Conservation (phyloP, 768 basidiomycete genomes). For the Epithele typhae region DNA sequence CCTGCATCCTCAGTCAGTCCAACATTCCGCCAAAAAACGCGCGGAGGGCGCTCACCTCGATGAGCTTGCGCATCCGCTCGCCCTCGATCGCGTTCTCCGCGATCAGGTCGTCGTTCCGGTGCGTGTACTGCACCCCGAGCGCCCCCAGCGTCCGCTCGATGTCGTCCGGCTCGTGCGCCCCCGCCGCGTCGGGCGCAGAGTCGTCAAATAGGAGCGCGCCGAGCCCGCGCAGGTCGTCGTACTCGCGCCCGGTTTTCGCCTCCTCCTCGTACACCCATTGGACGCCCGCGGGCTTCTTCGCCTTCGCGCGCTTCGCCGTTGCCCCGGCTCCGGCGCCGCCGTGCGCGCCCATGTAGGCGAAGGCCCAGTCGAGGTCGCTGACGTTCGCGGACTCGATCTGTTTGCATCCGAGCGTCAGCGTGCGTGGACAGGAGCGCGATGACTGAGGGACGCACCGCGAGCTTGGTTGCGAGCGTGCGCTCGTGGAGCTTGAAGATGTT, state of each 20-base stretch:
- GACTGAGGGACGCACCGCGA: constrained; percentile 44
- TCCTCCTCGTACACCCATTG: constrained; percentile 44
- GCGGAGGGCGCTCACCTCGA: too few relatives aligned
- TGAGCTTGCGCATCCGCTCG: constrained; percentile 49
- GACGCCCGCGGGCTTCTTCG: constrained; percentile 19
- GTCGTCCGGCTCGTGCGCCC: constrained; percentile 39
- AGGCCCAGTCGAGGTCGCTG: constrained; percentile 75
- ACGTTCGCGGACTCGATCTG: constrained; percentile 79
- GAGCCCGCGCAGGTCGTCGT: constrained; percentile 50
- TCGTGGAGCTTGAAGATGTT: constrained; percentile 84
- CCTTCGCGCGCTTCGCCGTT: constrained; percentile 15
- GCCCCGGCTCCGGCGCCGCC: too few relatives aligned
- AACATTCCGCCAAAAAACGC: neutral
- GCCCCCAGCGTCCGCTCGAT: constrained; percentile 53
- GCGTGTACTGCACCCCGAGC: constrained; percentile 67
- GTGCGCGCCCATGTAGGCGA: constrained; percentile 56
- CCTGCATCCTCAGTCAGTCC: neutral
- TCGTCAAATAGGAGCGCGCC: constrained; percentile 70
- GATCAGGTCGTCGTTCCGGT: constrained; percentile 70
- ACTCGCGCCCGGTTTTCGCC: constrained; percentile 23
- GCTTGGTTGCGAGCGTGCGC: constrained; percentile 64
- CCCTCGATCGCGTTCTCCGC: constrained; percentile 66
- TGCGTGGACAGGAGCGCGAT: neutral
- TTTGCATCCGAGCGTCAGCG: neutral
- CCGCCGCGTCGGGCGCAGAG: constrained; percentile 34